phyloP scores from a whole-genome alignment of 805 yeast species.

The Wickerhamiella sorbophila region DNA sequence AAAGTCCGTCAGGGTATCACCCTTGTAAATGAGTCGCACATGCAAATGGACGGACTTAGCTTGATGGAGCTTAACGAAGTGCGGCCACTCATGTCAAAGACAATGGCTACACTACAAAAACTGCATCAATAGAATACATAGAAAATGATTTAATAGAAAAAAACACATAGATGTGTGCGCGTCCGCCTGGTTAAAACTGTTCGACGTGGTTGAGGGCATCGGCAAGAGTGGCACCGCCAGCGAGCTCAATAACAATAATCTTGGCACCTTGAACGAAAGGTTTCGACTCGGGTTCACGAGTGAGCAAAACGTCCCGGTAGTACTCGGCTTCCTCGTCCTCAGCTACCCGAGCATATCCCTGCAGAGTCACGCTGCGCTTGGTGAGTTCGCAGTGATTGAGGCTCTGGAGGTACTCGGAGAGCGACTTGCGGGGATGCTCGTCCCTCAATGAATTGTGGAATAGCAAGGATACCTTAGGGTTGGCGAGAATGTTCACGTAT shows the following conservation, averaged over 20 bases:
- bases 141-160: background rate
- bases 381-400: conserved; percentile 70
- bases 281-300: conserved; percentile 53
- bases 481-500: conserved; percentile 48
- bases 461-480: conserved; percentile 68
- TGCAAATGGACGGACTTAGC: conserved; percentile 71
- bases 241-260: conserved; percentile 48
- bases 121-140: conserved; percentile 21
- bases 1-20: conserved; percentile 70
- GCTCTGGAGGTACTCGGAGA: conserved; percentile 51
- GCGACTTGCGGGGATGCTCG: conserved; percentile 16
- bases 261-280: conserved; percentile 52
- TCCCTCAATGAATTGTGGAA: conserved; percentile 70
- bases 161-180: no score
- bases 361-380: conserved; percentile 67
- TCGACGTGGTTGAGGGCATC: conserved; percentile 29
- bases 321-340: conserved; percentile 38
- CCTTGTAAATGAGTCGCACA: conserved; percentile 66
- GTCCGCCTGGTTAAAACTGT: conserved; percentile 1
- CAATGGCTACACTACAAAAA: conserved; percentile 64
- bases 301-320: conserved; percentile 47
- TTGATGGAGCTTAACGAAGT: conserved; percentile 77
- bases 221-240: conserved; percentile 53
- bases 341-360: conserved; percentile 50
- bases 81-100: conserved; percentile 62